A percentile compares a stretch with the other conserved stretches of the same genome.
Conservation (phyloP, 164 flowering plant genomes). For the Sedum album region DNA sequence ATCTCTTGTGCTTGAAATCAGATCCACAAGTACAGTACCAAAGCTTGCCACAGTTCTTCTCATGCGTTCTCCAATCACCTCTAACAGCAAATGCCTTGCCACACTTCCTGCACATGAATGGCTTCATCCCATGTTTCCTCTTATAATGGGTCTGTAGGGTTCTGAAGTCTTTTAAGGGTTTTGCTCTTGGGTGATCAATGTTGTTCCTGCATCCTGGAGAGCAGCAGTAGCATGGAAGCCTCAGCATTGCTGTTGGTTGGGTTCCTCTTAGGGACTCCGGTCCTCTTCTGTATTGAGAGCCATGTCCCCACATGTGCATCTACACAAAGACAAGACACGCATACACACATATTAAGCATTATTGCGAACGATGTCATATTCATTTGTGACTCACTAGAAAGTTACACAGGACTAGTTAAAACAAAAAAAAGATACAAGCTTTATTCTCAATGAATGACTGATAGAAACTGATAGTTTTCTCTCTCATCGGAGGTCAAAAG, state of each 20-base stretch:
- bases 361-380: not conserved
- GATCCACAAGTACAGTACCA: constrained; percentile 62
- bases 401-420: not conserved
- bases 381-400: not conserved
- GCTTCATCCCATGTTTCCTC: constrained; percentile 58
- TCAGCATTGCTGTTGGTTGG: constrained; percentile 58
- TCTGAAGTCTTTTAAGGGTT: constrained; percentile 53
- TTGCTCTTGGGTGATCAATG: constrained; percentile 56
- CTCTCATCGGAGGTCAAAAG: not conserved
- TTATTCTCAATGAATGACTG: not conserved
- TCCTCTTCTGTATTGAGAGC: constrained; percentile 61
- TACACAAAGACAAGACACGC: constrained; percentile 11
- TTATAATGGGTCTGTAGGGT: constrained; percentile 65
- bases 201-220: constrained; percentile 55
- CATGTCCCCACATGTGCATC: constrained; percentile 83
- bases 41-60: constrained; percentile 63
- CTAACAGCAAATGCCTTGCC: constrained; percentile 55
- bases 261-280: constrained; percentile 56
- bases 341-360: not conserved
- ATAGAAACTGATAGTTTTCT: not conserved
- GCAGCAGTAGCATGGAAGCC: constrained; percentile 59
- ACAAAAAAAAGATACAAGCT: too few species aligned
- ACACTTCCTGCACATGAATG: constrained; percentile 51
- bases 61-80: constrained; percentile 66
- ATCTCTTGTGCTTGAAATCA: constrained; percentile 57